These are phyloP conservation scores for Jatropha multifida DNA, from an alignment of 441 rosid genomes.

Conservation along the genomic window DNA sequence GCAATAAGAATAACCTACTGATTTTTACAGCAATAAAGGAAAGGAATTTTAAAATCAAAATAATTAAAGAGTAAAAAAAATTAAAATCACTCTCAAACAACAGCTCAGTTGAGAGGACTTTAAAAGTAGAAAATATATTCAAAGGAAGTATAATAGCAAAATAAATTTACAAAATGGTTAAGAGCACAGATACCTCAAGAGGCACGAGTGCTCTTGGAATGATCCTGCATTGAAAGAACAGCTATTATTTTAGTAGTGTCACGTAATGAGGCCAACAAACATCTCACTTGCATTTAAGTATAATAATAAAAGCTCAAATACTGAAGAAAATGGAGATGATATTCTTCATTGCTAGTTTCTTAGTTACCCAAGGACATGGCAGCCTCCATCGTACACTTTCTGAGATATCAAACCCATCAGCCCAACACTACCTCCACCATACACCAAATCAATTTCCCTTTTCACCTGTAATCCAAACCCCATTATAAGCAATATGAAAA, in stretches of 20 bases:
- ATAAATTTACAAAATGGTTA: neutral
- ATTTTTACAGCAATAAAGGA: neutral
- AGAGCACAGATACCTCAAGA: slow-evolving; percentile 57
- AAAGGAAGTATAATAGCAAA: slow-evolving; percentile 13
- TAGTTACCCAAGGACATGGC: slow-evolving; percentile 87
- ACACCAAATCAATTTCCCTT: slow-evolving; percentile 85
- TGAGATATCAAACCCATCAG: slow-evolving; percentile 90
- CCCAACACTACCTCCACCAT: slow-evolving; percentile 97
- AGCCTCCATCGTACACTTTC: slow-evolving; percentile 81
- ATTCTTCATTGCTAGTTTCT: slow-evolving; percentile 10
- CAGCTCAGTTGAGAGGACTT: slow-evolving; percentile 5
- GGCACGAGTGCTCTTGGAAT: slow-evolving; percentile 95
- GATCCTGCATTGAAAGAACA: slow-evolving; percentile 57
- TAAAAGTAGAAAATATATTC: slow-evolving; percentile 9
- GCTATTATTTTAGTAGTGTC: slow-evolving; percentile 14
- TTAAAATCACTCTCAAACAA: neutral
- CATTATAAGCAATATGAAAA: slow-evolving; percentile 5
- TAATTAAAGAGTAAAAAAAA: neutral
- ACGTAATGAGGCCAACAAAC: slow-evolving; percentile 26
- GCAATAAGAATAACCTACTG: neutral
- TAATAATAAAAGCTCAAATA: slow-evolving; percentile 10
- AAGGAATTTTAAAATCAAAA: neutral
- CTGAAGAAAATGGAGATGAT: slow-evolving; percentile 20
- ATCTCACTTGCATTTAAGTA: slow-evolving; percentile 9
- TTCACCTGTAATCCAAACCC: slow-evolving; percentile 54